Conservation (phyloP, 179 eudicot species). For the Vitellaria paradoxa region DNA sequence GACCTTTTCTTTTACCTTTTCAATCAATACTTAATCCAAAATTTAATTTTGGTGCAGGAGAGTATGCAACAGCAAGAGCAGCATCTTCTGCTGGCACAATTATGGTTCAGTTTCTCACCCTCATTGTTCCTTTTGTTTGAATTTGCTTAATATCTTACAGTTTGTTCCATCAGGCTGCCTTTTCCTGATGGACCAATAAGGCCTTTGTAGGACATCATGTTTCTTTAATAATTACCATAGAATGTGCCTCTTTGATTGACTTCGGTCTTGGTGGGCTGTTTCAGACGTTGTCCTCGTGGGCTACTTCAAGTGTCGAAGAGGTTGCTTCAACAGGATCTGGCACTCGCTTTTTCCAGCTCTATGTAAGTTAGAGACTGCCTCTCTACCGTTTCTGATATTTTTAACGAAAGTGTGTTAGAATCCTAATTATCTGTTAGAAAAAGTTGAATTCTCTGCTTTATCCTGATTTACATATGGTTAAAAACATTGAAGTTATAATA, state of each 20-base stretch:
- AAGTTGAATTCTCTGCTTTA: neutral
- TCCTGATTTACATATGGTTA: neutral
- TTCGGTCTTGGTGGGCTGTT: constrained; percentile 13
- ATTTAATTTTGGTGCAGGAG: constrained; percentile 54
- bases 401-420: neutral
- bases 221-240: neutral
- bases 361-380: constrained; percentile 43
- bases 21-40: neutral
- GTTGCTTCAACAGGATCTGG: constrained; percentile 87
- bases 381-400: constrained; percentile 1
- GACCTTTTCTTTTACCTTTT: neutral
- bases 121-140: neutral
- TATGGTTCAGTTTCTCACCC: constrained; percentile 50
- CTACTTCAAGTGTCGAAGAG: constrained; percentile 85
- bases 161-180: neutral
- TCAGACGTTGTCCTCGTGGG: constrained; percentile 78
- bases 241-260: neutral
- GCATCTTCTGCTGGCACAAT: constrained; percentile 81
- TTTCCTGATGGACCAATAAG: neutral
- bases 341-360: constrained; percentile 81
- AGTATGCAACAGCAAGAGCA: constrained; percentile 82
- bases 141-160: neutral
- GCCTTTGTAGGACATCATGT: neutral
- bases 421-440: neutral
- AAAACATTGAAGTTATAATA: neutral